Evolutionary conservation across 306 rosid genomes (phyloP), one percentile per base, ranked within the genome.

Genomic region (Medicago lupulina): DNA sequence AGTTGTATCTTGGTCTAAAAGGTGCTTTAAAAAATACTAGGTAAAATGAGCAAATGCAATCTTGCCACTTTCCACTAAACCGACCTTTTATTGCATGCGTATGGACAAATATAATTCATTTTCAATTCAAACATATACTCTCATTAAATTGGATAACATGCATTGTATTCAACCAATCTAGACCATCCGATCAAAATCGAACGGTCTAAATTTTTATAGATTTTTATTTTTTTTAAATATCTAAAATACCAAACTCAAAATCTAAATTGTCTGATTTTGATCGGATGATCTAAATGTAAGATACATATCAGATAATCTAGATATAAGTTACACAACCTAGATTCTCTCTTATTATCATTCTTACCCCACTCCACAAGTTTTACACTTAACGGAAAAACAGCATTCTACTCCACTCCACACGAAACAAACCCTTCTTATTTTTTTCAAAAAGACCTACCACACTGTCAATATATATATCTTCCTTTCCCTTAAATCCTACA

Each of bases 11-110:
- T 14, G 67, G 65, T 63, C 3, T 70, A 19, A 72, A n/a, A n/a
- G 57, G 44, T 66, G 17, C 46, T 19, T 18, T 18, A 51, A 78
- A 7, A 8, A 69, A 53, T 70, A 76, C 70, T 43, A 59, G 40
- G 11, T n/a, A 36, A 79, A 53, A 76, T 83, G 74, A 63, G 23
- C 68, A 71, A 82, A 78, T 62, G 86, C 83, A 81, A 55, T 71
- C 53, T 63, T 74, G 73, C 84, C 79, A 74, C 72, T 78, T 46
- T 73, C 93, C 83, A 88, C 93, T 82, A 74, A 76, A 73, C 92
- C 86, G 82, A 72, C 89, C 73, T 66, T 67, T 70, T 83, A 58
- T 31, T 47, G 86, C 96, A 90, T 86, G 92, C 92, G 90, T 84
- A 88, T 90, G 81, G 93, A 92, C 82, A 77, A 84, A 83, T 73